Evolutionary conservation across 495 filamentous ascomycete genomes (phyloP), one percentile per base, ranked within the genome.

Genomic region (Aspergillus kassunensis): DNA sequence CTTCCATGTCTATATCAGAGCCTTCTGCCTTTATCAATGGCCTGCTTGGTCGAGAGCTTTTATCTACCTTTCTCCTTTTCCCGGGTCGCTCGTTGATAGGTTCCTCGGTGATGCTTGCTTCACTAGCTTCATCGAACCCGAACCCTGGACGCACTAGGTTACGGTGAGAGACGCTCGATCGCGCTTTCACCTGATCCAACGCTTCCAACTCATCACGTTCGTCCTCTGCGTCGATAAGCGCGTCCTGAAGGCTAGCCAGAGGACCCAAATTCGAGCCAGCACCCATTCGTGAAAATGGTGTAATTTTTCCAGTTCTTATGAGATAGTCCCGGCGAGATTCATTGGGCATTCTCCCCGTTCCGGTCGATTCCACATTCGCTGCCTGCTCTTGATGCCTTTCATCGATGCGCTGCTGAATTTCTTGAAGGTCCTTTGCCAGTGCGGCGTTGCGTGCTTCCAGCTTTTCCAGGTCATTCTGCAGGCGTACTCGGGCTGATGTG

Each of bases 221-320:
- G 48, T 86, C 83, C 57, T 91, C 90, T 0, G 88, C 88, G 50
- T 90, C 87, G 12, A 89, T 71, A 37, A 95, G 77, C 7, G 83
- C 88, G 65, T 88, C 79, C 18, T 82, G 80, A 6, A 93, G 73
- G 43, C 80, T 82, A 15, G 83, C 79, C 31, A 81, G 73, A 6
- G 79, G 71, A 1, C 79, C 81, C 33, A 75, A 73, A 12, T 73
- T 71, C 16, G 71, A 66, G 19, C 75, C 71, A 25, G 74, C 76
- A 36, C 77, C 75, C 59, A 91, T 78, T 44, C 83, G 84, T 2
- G 91, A 86, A 52, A 98, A 97, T 0, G 93, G 93, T 0, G 93
- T 98, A 58, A 98, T 98, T 67, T 97, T 96, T 45, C 93, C 93
- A 0, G 92, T 98, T 6, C 93, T 81, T 29, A 98, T 91, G 42